These are phyloP conservation scores for Geoglossum cookeanum DNA, from an alignment of 2,329 filamentous ascomycete genomes.

Conservation along the genomic window DNA sequence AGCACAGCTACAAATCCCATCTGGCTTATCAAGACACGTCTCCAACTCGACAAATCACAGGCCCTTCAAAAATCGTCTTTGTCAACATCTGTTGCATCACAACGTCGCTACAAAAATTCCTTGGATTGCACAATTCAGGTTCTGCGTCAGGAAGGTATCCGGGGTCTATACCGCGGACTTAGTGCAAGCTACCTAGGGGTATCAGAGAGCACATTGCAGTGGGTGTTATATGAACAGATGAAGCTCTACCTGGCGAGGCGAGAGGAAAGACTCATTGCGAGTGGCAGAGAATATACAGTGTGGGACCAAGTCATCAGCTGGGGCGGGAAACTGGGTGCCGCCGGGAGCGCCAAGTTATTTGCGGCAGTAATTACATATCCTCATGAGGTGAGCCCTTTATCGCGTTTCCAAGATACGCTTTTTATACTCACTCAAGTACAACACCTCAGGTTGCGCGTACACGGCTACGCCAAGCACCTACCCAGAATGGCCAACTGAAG, in stretches of 20 bases:
- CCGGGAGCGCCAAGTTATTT: constrained; percentile 69
- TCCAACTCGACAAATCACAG: constrained; percentile 79
- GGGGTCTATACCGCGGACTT: constrained; percentile 74
- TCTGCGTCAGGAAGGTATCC: constrained; percentile 57
- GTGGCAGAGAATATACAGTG: constrained; percentile 40
- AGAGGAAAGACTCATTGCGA: constrained; percentile 35
- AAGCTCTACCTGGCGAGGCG: constrained; percentile 53
- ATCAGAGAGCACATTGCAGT: constrained; percentile 76
- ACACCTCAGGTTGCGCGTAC: constrained; percentile 52
- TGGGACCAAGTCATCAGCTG: constrained; percentile 63
- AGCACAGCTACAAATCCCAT: constrained; percentile 89
- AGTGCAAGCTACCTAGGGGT: constrained; percentile 84
- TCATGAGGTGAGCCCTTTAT: constrained; percentile 47
- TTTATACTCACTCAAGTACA: background rate
- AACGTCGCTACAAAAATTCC: constrained; percentile 67
- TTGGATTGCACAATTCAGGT: constrained; percentile 75
- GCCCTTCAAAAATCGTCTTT: constrained; percentile 34
- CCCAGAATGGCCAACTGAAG: constrained; percentile 50
- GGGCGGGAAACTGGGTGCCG: constrained; percentile 60
- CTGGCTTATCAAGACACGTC: constrained; percentile 84
- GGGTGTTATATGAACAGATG: constrained; percentile 86
- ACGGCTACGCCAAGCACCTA: constrained; percentile 67
- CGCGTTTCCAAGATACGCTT: background rate
- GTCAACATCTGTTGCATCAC: constrained; percentile 24
- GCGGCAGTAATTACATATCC: constrained; percentile 78